phyloP scores from a whole-genome alignment of 805 yeast genomes.

The Teunomyces tritomae region DNA sequence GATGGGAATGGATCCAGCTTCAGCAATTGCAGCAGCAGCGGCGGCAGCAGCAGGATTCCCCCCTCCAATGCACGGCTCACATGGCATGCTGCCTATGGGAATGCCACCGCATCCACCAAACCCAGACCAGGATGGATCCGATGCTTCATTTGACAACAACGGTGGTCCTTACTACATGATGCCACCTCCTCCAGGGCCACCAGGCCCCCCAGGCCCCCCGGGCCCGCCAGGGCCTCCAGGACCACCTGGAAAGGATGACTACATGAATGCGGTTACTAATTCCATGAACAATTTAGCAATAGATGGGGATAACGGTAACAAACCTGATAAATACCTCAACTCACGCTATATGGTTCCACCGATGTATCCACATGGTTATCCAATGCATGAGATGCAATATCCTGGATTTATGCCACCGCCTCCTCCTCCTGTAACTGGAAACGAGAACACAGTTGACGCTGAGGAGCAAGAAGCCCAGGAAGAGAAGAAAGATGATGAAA shows the following conservation, averaged over 20 bases:
- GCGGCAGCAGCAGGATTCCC: constrained; percentile 22
- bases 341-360: constrained; percentile 14
- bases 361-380: constrained; percentile 14
- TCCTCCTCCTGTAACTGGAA: constrained; percentile 5
- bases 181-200: not conserved
- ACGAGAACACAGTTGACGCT: not conserved
- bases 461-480: constrained; percentile 2
- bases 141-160: not conserved
- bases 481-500: not conserved
- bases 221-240: constrained; percentile 3
- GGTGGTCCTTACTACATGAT: constrained; percentile 5
- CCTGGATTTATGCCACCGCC: constrained; percentile 14
- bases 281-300: constrained; percentile 8
- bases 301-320: constrained; percentile 6
- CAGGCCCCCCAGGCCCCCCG: not conserved
- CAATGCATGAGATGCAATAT: constrained; percentile 13
- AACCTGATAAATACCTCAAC: constrained; percentile 7
- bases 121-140: constrained; percentile 7
- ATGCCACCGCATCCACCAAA: constrained; percentile 7
- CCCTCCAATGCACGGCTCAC: constrained; percentile 1
- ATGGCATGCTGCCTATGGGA: constrained; percentile 5
- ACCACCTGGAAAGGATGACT: constrained; percentile 8
- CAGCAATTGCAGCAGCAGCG: constrained; percentile 27
- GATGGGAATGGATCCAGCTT: constrained; percentile 37
- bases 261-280: constrained; percentile 13